Conservation (phyloP, 805 yeast species). For the Ogataea saltuana region DNA sequence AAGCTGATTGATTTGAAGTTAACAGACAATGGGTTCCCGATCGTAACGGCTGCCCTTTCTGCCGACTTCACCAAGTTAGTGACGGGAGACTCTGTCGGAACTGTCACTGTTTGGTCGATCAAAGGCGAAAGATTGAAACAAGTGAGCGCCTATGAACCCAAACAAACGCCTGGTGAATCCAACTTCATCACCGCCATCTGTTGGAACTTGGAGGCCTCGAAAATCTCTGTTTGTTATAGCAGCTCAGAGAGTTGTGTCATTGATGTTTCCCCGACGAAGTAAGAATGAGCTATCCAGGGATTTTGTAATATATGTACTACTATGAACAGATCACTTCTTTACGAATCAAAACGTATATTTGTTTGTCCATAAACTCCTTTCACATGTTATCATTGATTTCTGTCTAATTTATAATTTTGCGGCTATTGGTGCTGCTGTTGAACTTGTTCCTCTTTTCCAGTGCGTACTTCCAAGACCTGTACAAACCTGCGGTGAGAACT, state of each 20-base stretch:
- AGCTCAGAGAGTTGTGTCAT: constrained; percentile 30
- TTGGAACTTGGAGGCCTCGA: constrained; percentile 30
- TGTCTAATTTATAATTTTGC: constrained; percentile 3
- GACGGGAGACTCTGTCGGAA: constrained; percentile 67
- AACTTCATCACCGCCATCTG: constrained; percentile 25
- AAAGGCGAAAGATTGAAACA: constrained; percentile 17
- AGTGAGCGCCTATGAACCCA: constrained; percentile 30
- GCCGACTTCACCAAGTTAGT: constrained; percentile 51
- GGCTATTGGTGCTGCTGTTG: constrained; percentile 8
- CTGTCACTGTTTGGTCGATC: constrained; percentile 54
- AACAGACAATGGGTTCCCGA: constrained; percentile 50
- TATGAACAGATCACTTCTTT: background rate
- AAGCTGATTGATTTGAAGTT: constrained; percentile 38
- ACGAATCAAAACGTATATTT: too few relatives aligned
- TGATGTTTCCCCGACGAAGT: constrained; percentile 8
- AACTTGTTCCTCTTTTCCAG: constrained; percentile 60
- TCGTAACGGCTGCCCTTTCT: constrained; percentile 55
- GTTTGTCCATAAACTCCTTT: too few relatives aligned
- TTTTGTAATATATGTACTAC: constrained; percentile 13
- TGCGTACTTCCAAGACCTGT: constrained; percentile 71
- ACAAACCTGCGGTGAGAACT: constrained; percentile 79
- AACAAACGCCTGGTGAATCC: constrained; percentile 8
- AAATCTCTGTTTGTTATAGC: constrained; percentile 30
- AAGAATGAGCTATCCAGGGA: background rate
- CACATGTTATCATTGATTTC: too few relatives aligned